A percentile compares a stretch with the other conserved stretches of the same genome.
Evolutionary conservation across 192 early-diverging fungal species (phyloP).

Genomic region (Podila verticillata): DNA sequence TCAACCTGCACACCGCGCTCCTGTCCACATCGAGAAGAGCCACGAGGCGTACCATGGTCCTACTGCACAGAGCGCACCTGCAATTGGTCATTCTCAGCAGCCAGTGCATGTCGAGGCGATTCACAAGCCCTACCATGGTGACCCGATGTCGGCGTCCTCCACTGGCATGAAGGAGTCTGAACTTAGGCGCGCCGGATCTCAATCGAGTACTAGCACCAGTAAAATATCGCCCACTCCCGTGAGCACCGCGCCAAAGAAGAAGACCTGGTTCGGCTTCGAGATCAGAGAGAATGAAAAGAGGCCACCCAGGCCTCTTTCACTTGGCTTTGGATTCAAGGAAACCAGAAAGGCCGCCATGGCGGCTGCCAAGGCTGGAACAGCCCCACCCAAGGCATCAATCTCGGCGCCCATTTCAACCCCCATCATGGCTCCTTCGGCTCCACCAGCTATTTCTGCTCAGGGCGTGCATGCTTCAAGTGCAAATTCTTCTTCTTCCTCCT

Average conservation of each 20-base stretch:
- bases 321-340: constrained; percentile 40
- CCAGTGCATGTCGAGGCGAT: not conserved
- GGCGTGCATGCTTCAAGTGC: not conserved
- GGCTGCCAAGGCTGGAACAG: not conserved
- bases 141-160: too few species aligned
- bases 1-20: too few species aligned
- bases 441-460: not conserved
- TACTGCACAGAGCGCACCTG: not conserved
- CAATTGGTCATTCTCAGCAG: not conserved
- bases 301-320: not conserved
- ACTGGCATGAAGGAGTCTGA: too few species aligned
- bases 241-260: not conserved
- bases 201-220: not conserved
- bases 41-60: constrained; percentile 12
- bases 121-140: constrained; percentile 6
- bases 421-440: not conserved
- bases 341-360: constrained; percentile 13
- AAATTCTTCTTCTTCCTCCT: not conserved
- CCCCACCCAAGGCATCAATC: not conserved
- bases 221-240: too few species aligned
- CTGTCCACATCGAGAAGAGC: constrained; percentile 10
- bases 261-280: constrained; percentile 2
- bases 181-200: not conserved
- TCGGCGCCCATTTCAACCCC: not conserved
- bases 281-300: constrained; percentile 6